phyloP scores from a whole-genome alignment of 148 eudicot genomes.

The Cornus controversa region DNA sequence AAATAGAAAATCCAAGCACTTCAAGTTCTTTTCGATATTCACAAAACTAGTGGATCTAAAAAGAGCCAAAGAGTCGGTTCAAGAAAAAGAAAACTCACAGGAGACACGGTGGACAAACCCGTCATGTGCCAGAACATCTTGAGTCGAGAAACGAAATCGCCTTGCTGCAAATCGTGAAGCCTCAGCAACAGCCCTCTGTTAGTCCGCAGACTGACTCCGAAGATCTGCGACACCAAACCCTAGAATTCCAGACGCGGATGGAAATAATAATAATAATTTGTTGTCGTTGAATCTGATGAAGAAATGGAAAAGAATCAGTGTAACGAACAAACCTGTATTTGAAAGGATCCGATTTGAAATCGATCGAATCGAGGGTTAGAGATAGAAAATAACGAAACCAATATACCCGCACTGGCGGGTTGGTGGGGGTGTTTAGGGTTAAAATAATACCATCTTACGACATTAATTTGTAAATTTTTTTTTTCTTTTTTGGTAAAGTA shows the following conservation, averaged over 20 bases:
- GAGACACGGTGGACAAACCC: slow-evolving; percentile 88
- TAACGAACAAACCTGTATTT: not conserved
- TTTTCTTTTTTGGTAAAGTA: too few relatives aligned
- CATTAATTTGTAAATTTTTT: too few relatives aligned
- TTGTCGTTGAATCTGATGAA: slow-evolving; percentile 2
- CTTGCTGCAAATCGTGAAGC: slow-evolving; percentile 12
- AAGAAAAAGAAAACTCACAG: slow-evolving; percentile 37
- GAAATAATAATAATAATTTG: not conserved
- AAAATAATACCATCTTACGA: not conserved
- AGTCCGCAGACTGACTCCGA: not conserved
- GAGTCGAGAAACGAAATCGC: slow-evolving; percentile 23
- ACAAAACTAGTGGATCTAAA: not conserved
- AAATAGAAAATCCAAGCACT: not conserved
- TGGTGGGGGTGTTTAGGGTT: not conserved
- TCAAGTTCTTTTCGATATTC: not conserved
- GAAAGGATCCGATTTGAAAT: not conserved
- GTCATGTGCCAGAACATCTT: slow-evolving; percentile 96
- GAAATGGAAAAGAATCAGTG: not conserved
- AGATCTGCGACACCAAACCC: not conserved
- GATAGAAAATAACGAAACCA: not conserved
- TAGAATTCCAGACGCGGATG: not conserved
- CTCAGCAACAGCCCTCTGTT: not conserved
- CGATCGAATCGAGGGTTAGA: slow-evolving; percentile 5
- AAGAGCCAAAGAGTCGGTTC: not conserved
- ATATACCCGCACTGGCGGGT: slow-evolving; percentile 6